Conservation (phyloP, 148 eudicot genomes). For the Chenopodium quinoa region DNA sequence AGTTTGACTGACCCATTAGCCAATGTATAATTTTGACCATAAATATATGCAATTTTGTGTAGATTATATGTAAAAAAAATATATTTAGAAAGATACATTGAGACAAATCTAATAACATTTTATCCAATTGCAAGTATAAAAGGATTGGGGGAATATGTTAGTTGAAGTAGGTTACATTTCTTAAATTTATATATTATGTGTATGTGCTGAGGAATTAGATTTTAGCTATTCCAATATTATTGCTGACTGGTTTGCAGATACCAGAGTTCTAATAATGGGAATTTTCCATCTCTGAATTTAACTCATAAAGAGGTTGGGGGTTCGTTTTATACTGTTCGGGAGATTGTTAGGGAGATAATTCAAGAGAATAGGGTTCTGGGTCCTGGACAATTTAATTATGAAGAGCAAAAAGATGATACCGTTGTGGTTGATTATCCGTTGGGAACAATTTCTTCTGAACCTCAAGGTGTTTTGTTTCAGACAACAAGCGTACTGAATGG, state of each 20-base stretch:
- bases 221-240: not conserved
- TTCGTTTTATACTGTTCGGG: slow-evolving; percentile 84
- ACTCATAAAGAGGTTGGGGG: slow-evolving; percentile 98
- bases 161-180: not conserved
- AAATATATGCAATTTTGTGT: too few relatives aligned
- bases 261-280: slow-evolving; percentile 67
- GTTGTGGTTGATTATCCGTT: slow-evolving; percentile 40
- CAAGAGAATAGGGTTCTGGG: slow-evolving; percentile 91
- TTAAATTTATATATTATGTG: not conserved
- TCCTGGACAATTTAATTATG: slow-evolving; percentile 53
- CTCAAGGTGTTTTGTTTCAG: slow-evolving; percentile 33
- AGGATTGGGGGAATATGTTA: not conserved
- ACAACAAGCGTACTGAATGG: slow-evolving; percentile 24
- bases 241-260: slow-evolving; percentile 47
- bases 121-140: too few relatives aligned
- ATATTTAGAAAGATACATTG: too few relatives aligned
- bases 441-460: slow-evolving; percentile 49
- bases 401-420: slow-evolving; percentile 31
- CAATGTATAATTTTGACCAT: too few relatives aligned
- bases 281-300: slow-evolving; percentile 76
- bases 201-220: not conserved
- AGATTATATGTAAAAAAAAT: too few relatives aligned
- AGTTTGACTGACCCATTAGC: too few relatives aligned
- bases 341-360: slow-evolving; percentile 79
- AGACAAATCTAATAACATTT: too few relatives aligned